phyloP scores from a whole-genome alignment of 2,329 filamentous ascomycete genomes.

The Lachnellula suecica region DNA sequence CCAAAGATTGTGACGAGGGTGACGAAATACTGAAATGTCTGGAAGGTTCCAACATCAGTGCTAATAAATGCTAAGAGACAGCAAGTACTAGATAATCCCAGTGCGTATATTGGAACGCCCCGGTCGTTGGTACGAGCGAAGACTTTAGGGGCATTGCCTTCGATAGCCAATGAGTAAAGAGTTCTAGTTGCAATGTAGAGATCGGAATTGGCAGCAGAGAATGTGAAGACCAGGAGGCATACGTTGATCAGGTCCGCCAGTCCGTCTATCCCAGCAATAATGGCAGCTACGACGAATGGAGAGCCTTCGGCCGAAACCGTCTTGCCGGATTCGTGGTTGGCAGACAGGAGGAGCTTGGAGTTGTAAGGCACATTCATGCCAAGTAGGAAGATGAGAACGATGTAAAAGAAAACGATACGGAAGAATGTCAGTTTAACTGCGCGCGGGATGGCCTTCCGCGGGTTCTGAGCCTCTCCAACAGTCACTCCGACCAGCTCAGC shows the following conservation, averaged over 20 bases:
- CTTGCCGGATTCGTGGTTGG: conserved; percentile 39
- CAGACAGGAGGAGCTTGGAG: conserved; percentile 52
- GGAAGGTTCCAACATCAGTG: conserved; percentile 54
- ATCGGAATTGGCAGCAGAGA: conserved; percentile 59
- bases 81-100: conserved; percentile 48
- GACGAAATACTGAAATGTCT: conserved; percentile 70
- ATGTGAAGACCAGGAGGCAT: conserved; percentile 66
- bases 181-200: conserved; percentile 68
- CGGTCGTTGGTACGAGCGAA: conserved; percentile 58
- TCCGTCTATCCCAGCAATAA: conserved; percentile 60
- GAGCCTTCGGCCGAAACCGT: conserved; percentile 46
- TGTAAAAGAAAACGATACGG: conserved; percentile 63
- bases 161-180: conserved; percentile 66
- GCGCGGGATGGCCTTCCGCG: conserved; percentile 65
- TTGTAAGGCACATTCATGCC: conserved; percentile 64
- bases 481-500: conserved; percentile 64
- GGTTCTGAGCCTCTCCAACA: conserved; percentile 63
- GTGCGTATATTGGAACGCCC: conserved; percentile 48
- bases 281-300: conserved; percentile 57
- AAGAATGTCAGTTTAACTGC: conserved; percentile 60
- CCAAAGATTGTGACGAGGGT: conserved; percentile 54
- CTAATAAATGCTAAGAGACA: conserved; percentile 69
- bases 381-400: conserved; percentile 57
- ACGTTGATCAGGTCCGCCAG: conserved; percentile 70
- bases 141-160: conserved; percentile 62